These are phyloP conservation scores for Gymnopilus junonius DNA, from an alignment of 768 basidiomycete genomes.

Conservation along the genomic window DNA sequence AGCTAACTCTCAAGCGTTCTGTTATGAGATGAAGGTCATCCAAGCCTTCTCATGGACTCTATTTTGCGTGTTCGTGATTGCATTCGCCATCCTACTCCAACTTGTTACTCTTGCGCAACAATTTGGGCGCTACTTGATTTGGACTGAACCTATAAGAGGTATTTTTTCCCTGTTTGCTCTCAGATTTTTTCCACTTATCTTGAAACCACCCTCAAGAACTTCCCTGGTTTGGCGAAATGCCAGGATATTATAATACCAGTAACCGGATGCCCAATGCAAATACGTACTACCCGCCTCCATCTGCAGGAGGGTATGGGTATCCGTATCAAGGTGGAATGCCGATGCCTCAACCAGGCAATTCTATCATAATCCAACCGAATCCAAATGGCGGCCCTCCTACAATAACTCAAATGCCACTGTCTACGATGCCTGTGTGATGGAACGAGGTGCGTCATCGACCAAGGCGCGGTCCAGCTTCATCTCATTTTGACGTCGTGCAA, in stretches of 20 bases:
- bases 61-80: slow-evolving; percentile 52
- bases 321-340: slow-evolving; percentile 26
- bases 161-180: slow-evolving; percentile 8
- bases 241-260: slow-evolving; percentile 59
- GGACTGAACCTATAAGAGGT: slow-evolving; percentile 63
- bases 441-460: slow-evolving; percentile 16
- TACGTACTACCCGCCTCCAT: slow-evolving; percentile 37
- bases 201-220: slow-evolving; percentile 47
- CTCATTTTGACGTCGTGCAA: not conserved
- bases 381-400: slow-evolving; percentile 60
- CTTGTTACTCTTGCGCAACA: slow-evolving; percentile 60
- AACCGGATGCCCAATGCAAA: slow-evolving; percentile 31
- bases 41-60: slow-evolving; percentile 81
- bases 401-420: slow-evolving; percentile 62
- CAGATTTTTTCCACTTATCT: not conserved
- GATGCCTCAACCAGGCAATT: slow-evolving; percentile 52
- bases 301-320: slow-evolving; percentile 33
- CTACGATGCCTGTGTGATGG: slow-evolving; percentile 20
- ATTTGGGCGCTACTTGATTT: slow-evolving; percentile 57
- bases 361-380: slow-evolving; percentile 72
- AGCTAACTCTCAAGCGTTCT: slow-evolving; percentile 64
- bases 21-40: slow-evolving; percentile 81
- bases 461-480: not conserved
- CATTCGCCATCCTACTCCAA: slow-evolving; percentile 57
- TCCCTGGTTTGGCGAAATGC: slow-evolving; percentile 77